Conservation (phyloP, 2,329 filamentous ascomycete genomes). For the Pochonia chlamydosporia region DNA sequence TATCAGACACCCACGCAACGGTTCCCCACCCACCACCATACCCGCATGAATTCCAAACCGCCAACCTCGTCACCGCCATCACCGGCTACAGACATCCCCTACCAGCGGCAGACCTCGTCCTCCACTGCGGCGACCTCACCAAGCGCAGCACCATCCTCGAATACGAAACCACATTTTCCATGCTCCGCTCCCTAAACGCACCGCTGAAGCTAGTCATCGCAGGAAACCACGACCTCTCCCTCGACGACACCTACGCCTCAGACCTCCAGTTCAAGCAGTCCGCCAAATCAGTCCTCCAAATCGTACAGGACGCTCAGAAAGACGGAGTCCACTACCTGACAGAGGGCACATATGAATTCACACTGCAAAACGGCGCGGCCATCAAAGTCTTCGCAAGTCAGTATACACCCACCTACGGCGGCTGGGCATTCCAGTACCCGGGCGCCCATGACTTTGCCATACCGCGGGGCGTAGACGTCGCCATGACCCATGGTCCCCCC, state of each 20-base stretch:
- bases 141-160: constrained; percentile 33
- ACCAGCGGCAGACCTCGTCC: constrained; percentile 37
- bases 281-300: constrained; percentile 15
- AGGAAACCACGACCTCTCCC: constrained; percentile 47
- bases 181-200: constrained; percentile 36
- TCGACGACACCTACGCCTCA: constrained; percentile 23
- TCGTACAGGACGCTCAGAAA: constrained; percentile 31
- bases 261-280: constrained; percentile 21
- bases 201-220: constrained; percentile 49
- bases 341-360: constrained; percentile 43
- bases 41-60: constrained; percentile 13
- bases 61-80: constrained; percentile 8
- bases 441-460: constrained; percentile 34
- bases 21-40: constrained; percentile 5
- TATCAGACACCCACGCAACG: constrained; percentile 31
- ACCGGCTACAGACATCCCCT: constrained; percentile 25
- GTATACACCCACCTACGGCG: constrained; percentile 39
- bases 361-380: constrained; percentile 41
- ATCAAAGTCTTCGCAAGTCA: constrained; percentile 49
- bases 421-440: constrained; percentile 46
- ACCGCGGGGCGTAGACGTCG: constrained; percentile 33
- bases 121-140: constrained; percentile 50
- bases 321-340: constrained; percentile 39
- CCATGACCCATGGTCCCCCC: constrained; percentile 51
- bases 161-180: constrained; percentile 32